Base-by-base conservation (phyloP, 2,329 filamentous ascomycete species). In the Microdochium trichocladiopsis region DNA sequence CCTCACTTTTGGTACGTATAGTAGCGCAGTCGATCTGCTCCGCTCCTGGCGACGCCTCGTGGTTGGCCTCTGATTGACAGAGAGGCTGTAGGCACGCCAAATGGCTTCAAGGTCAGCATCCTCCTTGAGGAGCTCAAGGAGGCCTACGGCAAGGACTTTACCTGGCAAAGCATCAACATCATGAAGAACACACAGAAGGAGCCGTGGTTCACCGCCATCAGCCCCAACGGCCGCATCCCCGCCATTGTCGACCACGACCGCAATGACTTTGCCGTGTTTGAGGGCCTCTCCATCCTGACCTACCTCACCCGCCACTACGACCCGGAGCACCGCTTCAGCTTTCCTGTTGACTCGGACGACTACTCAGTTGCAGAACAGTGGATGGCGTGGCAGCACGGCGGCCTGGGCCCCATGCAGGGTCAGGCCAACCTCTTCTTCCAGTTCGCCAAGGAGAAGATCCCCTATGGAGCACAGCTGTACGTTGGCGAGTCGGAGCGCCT, bases 301-400 rank as follows among this genome's bases (percentile, higher is more conserved):
- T 93, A 93, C 66, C 76, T 93, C 21, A 79, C 83, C 10, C 80
- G 84, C n/a, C 79, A 79, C 57, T 91, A 91, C 63, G 88, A 91
- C 64, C 72, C 73, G 0, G 81, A 88, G 51, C 65, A 87, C 69
- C 84, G 82, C 65, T 80, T 89, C 61, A 80, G 75, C 59, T 89
- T 81, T 65, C 77, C 79, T 28, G 58, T 65, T 47, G 66, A 66
- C 56, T 62, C 57, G 55, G 64, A 67, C 56, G 65, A 72, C 56
- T 66, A 71, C 55, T 64, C 63, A 49, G 63, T 63, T 43, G 72
- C 70, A 41, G 79, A 83, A 69, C 77, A 82, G 64, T 87, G 83
- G 84, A 75, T 84, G 56, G 77, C 78, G 37, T 87, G 82, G 81
- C 84, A 90, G 70, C 88, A 89, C 61, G 86, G 84, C n/a, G 87